Conservation (phyloP, 768 basidiomycete genomes). For the Macrolepiota dolichaula region DNA sequence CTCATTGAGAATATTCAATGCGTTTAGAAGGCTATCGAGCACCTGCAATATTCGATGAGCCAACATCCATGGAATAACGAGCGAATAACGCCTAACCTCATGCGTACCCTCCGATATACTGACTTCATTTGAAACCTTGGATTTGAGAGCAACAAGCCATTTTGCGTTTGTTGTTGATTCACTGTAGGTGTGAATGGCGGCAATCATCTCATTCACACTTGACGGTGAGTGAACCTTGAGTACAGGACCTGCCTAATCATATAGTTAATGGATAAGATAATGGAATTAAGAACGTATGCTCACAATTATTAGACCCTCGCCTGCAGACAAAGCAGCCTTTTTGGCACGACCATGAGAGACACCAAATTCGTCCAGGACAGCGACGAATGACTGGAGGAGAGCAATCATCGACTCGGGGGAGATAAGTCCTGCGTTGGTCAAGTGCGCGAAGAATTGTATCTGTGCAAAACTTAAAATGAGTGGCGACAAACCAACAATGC, state of each 20-base stretch:
- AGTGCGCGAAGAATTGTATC: slow-evolving; percentile 93
- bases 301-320: slow-evolving; percentile 77
- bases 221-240: slow-evolving; percentile 59
- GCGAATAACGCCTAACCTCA: slow-evolving; percentile 43
- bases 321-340: slow-evolving; percentile 75
- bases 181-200: slow-evolving; percentile 66
- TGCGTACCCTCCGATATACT: slow-evolving; percentile 47
- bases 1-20: slow-evolving; percentile 59
- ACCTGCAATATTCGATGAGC: slow-evolving; percentile 40
- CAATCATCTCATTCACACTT: slow-evolving; percentile 67
- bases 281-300: slow-evolving; percentile 15
- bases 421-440: slow-evolving; percentile 74
- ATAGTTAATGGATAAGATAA: not conserved
- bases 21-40: slow-evolving; percentile 67
- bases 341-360: slow-evolving; percentile 84
- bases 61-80: not conserved
- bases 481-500: not conserved
- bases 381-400: slow-evolving; percentile 78
- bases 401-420: slow-evolving; percentile 75
- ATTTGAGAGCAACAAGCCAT: slow-evolving; percentile 62
- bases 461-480: slow-evolving; percentile 27
- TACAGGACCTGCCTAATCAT: slow-evolving; percentile 57
- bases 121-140: slow-evolving; percentile 45
- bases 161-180: slow-evolving; percentile 57
- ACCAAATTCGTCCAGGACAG: slow-evolving; percentile 87